Base-by-base conservation (phyloP, 2,329 filamentous ascomycete genomes). In the Orbilia quercus region DNA sequence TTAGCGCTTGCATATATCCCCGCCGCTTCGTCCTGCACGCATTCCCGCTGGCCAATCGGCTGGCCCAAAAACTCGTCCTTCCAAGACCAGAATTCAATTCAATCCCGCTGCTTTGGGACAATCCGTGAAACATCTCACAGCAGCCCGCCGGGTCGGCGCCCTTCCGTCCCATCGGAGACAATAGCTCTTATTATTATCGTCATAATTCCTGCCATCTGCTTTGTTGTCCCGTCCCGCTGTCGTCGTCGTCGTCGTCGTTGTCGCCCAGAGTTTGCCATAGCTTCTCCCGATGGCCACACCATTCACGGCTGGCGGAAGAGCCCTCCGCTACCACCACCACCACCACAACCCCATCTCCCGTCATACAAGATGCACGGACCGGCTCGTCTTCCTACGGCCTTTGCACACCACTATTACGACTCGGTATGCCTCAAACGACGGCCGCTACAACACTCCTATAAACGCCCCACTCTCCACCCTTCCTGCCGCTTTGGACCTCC, bases 391-490 rank as follows among this genome's bases (percentile, higher is more conserved):
- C 12, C 25, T 59, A 7, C 31, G 31, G 20, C 25, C 57, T 20
- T 36, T 38, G 22, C 50, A 31, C 22, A 9, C 45, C 25, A 59
- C 51, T 31, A 40, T n/a, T n/a, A n/a, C n/a, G n/a, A n/a, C n/a
- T n/a, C n/a, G 42, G 53, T 20, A 22, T 54, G 57, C 71, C 64
- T 23, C 59, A 59, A 50, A 3, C 47, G 40, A 55, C 59, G 57
- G 22, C 40, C 58, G 42, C 48, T 69, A 50, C 31, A 62, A 58
- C 23, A 60, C 42, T 22, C 23, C 44, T 7, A 62, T 92, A 76
- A 96, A 96, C 82, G 89, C 90, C 0, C 91, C 92, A 0, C 78
- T 82, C 7, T 87, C 87, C 50, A 95, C 91, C 0, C 88, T 90
- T 20, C 90, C 93, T 0, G 87, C 91, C 0, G 84, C 86, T 0